Evolutionary conservation across 441 rosid species (phyloP).

Genomic region (Gossypium schwendimanii): DNA sequence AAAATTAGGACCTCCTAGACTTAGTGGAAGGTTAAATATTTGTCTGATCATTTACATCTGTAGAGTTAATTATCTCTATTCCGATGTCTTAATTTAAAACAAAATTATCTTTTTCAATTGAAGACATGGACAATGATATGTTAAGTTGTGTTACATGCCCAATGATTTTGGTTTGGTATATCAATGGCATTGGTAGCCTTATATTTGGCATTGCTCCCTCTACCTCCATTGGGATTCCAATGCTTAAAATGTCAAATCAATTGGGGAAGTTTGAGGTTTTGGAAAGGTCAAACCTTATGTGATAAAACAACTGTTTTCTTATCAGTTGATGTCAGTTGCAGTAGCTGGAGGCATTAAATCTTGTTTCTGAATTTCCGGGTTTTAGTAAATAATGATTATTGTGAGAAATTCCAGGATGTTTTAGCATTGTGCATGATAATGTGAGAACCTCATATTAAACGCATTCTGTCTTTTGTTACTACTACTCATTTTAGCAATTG

Average conservation of each 20-base stretch:
- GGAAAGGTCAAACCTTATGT: background rate
- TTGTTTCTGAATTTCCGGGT: background rate
- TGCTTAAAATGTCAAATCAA: constrained; percentile 1
- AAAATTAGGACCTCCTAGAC: constrained; percentile 82
- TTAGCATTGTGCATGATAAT: background rate
- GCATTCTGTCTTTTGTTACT: background rate
- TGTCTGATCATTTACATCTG: constrained; percentile 1
- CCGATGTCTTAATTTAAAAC: background rate
- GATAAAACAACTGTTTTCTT: background rate
- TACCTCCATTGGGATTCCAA: background rate
- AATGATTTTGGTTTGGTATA: background rate
- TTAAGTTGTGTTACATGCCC: background rate
- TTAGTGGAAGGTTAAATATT: constrained; percentile 58
- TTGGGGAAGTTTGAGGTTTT: background rate
- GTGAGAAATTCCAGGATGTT: background rate
- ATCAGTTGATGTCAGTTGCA: background rate
- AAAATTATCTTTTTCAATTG: background rate
- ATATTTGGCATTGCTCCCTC: background rate
- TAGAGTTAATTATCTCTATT: background rate
- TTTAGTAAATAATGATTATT: background rate
- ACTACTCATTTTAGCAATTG: background rate
- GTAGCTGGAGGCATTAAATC: background rate
- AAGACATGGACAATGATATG: constrained; percentile 4
- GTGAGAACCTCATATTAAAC: background rate
- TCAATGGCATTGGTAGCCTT: background rate